These are phyloP conservation scores for Yamadazyma insecticola DNA, from an alignment of 805 yeast genomes.

Conservation along the genomic window DNA sequence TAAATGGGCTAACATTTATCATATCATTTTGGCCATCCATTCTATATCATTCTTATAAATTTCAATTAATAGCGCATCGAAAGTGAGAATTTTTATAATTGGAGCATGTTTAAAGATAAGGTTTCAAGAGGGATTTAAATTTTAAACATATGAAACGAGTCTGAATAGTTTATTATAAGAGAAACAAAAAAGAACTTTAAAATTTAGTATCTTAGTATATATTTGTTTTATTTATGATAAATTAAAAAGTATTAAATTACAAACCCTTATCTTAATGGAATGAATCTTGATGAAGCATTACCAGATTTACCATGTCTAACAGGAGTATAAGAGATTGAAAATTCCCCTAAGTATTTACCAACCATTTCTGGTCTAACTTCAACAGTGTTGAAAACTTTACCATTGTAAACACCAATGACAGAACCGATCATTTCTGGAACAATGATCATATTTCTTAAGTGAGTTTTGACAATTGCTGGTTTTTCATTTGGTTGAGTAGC, in stretches of 20 bases:
- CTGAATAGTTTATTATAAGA: no score
- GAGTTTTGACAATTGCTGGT: constrained; percentile 98
- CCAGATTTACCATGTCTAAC: constrained; percentile 99
- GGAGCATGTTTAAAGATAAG: no score
- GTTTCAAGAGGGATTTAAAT: no score
- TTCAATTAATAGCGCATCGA: no score
- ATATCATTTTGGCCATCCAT: no score
- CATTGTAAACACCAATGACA: constrained; percentile 98
- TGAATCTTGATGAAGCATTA: constrained; percentile 74
- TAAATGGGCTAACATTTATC: constrained; percentile 20
- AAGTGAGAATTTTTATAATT: no score
- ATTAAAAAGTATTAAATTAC: constrained; percentile 6
- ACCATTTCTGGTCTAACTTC: constrained; percentile 99
- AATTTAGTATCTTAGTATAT: no score
- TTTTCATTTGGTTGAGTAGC: constrained; percentile 89
- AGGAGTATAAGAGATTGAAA: constrained; percentile 99
- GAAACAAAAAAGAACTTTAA: no score
- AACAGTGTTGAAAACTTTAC: constrained; percentile 98
- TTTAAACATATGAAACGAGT: no score
- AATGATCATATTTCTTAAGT: constrained; percentile 97
- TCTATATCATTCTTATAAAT: no score
- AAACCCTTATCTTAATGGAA: constrained; percentile 48
- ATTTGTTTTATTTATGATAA: constrained; percentile 7
- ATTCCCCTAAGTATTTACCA: constrained; percentile 99
- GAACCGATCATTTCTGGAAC: constrained; percentile 99